These are phyloP conservation scores for Rhodofomes roseus DNA, from an alignment of 1,284 basidiomycete genomes.

Conservation along the genomic window DNA sequence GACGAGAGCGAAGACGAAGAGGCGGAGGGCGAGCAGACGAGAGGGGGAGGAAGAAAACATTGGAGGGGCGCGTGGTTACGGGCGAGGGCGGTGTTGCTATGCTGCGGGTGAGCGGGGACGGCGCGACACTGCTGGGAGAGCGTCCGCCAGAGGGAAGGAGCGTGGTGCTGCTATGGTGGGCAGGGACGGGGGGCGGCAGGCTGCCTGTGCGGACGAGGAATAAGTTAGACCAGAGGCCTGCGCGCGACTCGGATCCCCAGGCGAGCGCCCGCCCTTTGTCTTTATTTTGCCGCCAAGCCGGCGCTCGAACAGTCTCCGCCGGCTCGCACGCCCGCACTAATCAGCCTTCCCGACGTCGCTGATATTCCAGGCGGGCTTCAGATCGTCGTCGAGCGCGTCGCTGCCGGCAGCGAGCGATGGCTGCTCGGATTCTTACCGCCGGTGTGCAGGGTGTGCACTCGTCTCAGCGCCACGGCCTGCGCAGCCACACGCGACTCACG, in stretches of 20 bases:
- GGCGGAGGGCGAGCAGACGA: slow-evolving; percentile 13
- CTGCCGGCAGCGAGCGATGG: too few relatives aligned
- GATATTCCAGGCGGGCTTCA: neutral
- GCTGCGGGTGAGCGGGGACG: slow-evolving; percentile 24
- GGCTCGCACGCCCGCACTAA: neutral
- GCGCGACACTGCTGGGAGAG: slow-evolving; percentile 16
- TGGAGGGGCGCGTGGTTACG: slow-evolving; percentile 8
- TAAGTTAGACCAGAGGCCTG: slow-evolving; percentile 9
- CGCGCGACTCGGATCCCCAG: neutral
- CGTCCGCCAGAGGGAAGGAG: slow-evolving; percentile 20
- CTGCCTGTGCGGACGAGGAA: slow-evolving; percentile 10
- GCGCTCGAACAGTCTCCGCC: neutral
- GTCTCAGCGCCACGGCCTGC: neutral
- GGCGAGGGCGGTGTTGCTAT: slow-evolving; percentile 6
- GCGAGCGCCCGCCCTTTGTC: slow-evolving; percentile 5
- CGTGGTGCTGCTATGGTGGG: slow-evolving; percentile 25
- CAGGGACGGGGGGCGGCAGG: slow-evolving; percentile 13
- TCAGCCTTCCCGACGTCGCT: neutral
- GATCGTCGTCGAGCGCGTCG: neutral
- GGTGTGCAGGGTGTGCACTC: neutral
- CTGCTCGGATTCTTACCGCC: neutral
- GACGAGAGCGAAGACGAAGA: slow-evolving; percentile 17
- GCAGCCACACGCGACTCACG: neutral
- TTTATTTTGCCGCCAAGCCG: slow-evolving; percentile 8
- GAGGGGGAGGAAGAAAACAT: slow-evolving; percentile 12